Percentiles rank a stretch among this genome's conserved stretches.
Conservation (phyloP, 345 rosid genomes). For the Clarkia xantiana region DNA sequence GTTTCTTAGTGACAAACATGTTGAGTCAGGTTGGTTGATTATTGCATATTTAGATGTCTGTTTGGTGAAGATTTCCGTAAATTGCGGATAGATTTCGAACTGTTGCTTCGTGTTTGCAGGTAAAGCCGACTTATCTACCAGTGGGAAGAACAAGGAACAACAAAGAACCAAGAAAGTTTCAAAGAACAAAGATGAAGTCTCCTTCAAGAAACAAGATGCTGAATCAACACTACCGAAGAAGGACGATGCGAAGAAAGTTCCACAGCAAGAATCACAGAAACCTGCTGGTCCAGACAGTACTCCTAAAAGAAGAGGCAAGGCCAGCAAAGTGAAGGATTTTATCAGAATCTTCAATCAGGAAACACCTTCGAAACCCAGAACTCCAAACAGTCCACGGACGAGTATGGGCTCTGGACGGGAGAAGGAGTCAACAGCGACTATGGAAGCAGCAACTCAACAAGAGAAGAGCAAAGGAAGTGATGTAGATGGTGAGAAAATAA, state of each 20-base stretch:
- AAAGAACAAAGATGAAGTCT: constrained; percentile 16
- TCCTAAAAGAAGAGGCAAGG: constrained; percentile 23
- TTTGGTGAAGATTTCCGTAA: constrained; percentile 1
- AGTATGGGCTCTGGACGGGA: constrained; percentile 27
- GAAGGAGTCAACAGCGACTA: constrained; percentile 5
- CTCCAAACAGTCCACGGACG: constrained; percentile 16
- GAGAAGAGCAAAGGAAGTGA: constrained; percentile 2
- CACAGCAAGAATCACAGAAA: constrained; percentile 15
- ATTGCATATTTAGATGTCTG: constrained; percentile 4
- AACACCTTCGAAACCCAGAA: constrained; percentile 18
- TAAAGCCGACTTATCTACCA: constrained; percentile 10
- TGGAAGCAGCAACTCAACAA: too few relatives aligned
- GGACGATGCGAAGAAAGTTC: constrained; percentile 44
- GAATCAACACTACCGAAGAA: constrained; percentile 16
- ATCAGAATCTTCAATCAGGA: constrained; percentile 61
- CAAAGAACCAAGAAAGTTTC: constrained; percentile 15
- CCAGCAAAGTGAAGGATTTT: constrained; percentile 79
- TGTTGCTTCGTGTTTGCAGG: constrained; percentile 18
- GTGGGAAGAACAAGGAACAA: constrained; percentile 23
- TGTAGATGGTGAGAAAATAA: constrained; percentile 14
- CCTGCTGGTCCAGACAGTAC: constrained; percentile 12
- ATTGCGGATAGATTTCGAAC: too few relatives aligned
- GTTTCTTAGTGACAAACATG: constrained; percentile 10
- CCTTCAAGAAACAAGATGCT: constrained; percentile 23
- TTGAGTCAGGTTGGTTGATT: constrained; percentile 21